phyloP scores from a whole-genome alignment of 805 yeast genomes.

The Candida sakaeoensis region DNA sequence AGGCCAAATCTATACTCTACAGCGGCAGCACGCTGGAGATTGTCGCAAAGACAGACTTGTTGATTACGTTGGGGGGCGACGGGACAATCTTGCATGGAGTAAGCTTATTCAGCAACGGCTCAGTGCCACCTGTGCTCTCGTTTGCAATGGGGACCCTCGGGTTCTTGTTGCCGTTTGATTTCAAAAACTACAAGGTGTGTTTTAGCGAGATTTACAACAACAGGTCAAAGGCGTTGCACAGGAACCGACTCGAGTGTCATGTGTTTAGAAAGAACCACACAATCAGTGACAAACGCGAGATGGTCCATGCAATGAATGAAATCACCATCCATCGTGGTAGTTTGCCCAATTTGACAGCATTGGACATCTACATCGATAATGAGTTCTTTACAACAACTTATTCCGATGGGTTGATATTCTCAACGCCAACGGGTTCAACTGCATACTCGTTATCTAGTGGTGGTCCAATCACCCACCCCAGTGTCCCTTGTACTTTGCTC shows the following conservation, averaged over 20 bases:
- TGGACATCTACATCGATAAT: constrained; percentile 83
- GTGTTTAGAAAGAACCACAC: constrained; percentile 28
- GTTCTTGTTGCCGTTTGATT: constrained; percentile 83
- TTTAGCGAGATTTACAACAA: constrained; percentile 65
- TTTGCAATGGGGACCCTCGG: constrained; percentile 92
- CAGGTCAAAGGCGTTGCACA: constrained; percentile 66
- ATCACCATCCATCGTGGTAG: constrained; percentile 84
- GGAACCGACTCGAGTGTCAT: constrained; percentile 78
- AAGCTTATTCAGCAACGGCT: constrained; percentile 63
- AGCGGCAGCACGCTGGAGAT: constrained; percentile 61
- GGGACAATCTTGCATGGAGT: constrained; percentile 89
- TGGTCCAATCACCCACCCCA: constrained; percentile 89
- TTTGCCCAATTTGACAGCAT: constrained; percentile 76
- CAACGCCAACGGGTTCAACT: constrained; percentile 95
- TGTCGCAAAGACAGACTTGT: constrained; percentile 64
- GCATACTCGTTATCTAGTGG: constrained; percentile 89
- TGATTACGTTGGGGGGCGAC: constrained; percentile 93
- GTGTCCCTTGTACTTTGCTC: constrained; percentile 73
- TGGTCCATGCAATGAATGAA: constrained; percentile 88
- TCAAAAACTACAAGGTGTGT: constrained; percentile 53
- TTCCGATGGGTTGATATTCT: constrained; percentile 82
- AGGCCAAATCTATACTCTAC: constrained; percentile 37
- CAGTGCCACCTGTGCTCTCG: constrained; percentile 85
- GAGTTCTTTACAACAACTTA: constrained; percentile 84
- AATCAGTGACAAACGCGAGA: constrained; percentile 14